A percentile compares a stretch with the other conserved stretches of the same genome.
Conservation (phyloP, 176 grass and related monocot species). For the Sorghum bicolor region DNA sequence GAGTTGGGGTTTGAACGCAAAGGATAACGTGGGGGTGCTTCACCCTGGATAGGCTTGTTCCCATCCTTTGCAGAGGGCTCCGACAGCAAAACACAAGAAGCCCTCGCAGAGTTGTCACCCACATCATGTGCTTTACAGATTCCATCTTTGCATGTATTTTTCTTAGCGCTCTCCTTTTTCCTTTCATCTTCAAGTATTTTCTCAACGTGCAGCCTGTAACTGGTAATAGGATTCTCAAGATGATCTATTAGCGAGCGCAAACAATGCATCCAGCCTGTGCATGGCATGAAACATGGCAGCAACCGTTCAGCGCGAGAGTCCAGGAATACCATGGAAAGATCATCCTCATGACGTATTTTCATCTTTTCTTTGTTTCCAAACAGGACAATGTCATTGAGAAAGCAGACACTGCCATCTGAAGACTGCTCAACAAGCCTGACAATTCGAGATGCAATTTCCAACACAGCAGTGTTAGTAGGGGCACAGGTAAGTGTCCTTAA, state of each 20-base stretch:
- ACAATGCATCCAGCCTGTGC: conserved; percentile 14
- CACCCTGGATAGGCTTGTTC: background rate
- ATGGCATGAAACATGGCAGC: conserved; percentile 4
- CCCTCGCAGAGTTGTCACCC: background rate
- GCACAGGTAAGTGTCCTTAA: conserved; percentile 45
- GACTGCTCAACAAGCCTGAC: conserved; percentile 22
- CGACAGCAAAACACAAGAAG: background rate
- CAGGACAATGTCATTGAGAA: conserved; percentile 42
- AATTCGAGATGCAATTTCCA: conserved; percentile 38
- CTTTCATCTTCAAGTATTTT: background rate
- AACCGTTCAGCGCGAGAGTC: background rate
- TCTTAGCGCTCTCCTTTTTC: background rate
- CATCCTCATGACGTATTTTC: conserved; percentile 3
- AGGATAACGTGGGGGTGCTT: background rate
- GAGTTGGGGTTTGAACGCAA: background rate
- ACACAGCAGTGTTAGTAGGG: conserved; percentile 55
- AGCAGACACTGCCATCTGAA: background rate
- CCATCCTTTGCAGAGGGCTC: background rate
- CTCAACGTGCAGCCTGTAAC: background rate
- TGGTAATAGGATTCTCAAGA: background rate
- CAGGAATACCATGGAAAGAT: conserved; percentile 1
- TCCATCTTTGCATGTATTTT: background rate
- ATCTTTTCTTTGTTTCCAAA: conserved; percentile 48
- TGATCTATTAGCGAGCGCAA: background rate
- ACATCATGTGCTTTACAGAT: background rate